These are phyloP conservation scores for Aspergillus flavus DNA, from an alignment of 2,329 filamentous ascomycete species.

Conservation along the genomic window DNA sequence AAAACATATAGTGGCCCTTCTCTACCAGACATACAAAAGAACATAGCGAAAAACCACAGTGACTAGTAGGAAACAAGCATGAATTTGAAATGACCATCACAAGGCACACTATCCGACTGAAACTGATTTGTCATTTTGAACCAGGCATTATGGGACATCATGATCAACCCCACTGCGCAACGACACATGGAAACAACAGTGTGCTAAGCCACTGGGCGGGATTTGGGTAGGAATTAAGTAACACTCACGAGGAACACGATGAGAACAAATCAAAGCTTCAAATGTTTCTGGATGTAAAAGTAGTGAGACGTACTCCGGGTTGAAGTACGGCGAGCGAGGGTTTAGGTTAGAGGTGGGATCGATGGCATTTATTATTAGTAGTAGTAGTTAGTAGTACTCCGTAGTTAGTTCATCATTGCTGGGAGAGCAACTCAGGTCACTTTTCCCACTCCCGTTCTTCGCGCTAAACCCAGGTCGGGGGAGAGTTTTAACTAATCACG, in stretches of 20 bases:
- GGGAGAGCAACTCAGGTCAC: neutral
- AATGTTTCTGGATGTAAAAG: conserved; percentile 1
- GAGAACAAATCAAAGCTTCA: neutral
- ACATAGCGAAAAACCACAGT: neutral
- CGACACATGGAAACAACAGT: conserved; percentile 12
- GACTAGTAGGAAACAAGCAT: neutral
- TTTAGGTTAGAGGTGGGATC: conserved; percentile 11
- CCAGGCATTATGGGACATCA: conserved; percentile 12
- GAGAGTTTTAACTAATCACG: neutral
- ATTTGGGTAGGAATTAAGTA: neutral
- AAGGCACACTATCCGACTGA: conserved; percentile 6
- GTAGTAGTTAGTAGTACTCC: conserved; percentile 3
- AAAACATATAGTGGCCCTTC: conserved; percentile 6
- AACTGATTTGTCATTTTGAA: conserved; percentile 10
- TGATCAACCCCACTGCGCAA: conserved; percentile 20
- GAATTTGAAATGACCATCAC: conserved; percentile 3
- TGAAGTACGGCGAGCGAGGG: conserved; percentile 2
- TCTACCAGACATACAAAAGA: neutral
- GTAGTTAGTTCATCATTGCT: conserved; percentile 2
- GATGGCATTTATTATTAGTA: conserved; percentile 21
- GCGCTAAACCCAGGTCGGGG: conserved; percentile 2
- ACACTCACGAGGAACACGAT: conserved; percentile 17
- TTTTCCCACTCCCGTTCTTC: neutral
- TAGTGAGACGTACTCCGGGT: neutral
- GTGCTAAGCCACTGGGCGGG: conserved; percentile 10